Evolutionary conservation across 345 rosid genomes (phyloP), one percentile per base, ranked within the genome.

Genomic region (Lepidium africanum): DNA sequence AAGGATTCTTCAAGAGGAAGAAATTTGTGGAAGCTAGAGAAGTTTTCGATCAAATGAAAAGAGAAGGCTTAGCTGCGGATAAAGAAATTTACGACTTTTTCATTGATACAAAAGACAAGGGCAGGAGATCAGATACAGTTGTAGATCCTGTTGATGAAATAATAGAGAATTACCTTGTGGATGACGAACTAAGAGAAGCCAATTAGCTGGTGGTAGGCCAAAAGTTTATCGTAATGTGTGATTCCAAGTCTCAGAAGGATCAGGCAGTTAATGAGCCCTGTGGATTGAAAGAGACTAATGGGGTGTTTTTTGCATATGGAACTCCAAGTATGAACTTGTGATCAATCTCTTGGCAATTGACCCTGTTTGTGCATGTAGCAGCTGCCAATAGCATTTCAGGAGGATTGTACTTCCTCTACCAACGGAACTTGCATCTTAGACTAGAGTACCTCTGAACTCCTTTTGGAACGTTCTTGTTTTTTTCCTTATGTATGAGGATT

Each of bases 141-240:
- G 83, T 87, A 72, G 91, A 85, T 70, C 91, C 88, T 76, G 86
- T 91, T 71, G 89, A 93, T 75, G 98, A 90, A 64, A 85, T 83
- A 16, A 77, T 93, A 65, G 97, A 90, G 80, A 81, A 73, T 51
- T 79, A 75, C 43, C 85, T 86, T 69, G 79, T 83, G 70, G 79
- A 58, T 37, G 72, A 78, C 45, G 74, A 68, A 3, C 67, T 54
- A 50, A 65, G 78, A 10, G 67, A 59, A 69, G 73, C 69, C 62
- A 65, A 14, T 51, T 79, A 80, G 78, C 52, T 69, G 35, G 51
- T 36, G 50, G 45, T 57, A 36, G 46, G 71, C 46, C 19, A 70
- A 30, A 41, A 51, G 14, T 27, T 63, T 12, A 36, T 36, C 57
- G 23, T 36, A 42, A 38, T 23, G 69, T 46, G 10, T 62, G 9